Evolutionary conservation across 2,329 filamentous ascomycete genomes (phyloP).

Genomic region (Domatiomyces globalis): DNA sequence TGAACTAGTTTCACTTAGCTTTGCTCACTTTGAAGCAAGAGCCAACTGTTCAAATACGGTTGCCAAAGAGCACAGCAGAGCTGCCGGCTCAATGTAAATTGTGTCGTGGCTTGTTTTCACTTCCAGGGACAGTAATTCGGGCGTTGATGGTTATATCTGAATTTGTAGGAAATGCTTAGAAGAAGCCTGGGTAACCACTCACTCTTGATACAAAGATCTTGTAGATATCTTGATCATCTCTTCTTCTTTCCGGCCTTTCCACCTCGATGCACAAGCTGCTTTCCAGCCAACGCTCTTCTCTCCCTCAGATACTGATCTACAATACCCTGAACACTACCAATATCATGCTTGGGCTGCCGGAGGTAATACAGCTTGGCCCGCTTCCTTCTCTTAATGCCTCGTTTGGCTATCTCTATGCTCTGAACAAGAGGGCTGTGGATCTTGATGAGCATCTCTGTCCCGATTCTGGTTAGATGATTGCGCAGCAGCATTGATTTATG

Average conservation of each 20-base stretch:
- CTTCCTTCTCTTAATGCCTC: conserved; percentile 68
- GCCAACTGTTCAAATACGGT: too few species aligned
- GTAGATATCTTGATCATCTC: background rate
- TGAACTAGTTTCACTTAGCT: too few species aligned
- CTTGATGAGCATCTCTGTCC: conserved; percentile 97
- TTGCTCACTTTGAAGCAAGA: too few species aligned
- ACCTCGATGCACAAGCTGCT: conserved; percentile 1
- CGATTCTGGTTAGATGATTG: conserved; percentile 71
- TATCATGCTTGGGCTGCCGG: conserved; percentile 70
- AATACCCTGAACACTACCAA: conserved; percentile 69
- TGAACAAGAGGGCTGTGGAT: conserved; percentile 79
- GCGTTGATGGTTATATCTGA: background rate
- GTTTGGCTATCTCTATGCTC: conserved; percentile 86
- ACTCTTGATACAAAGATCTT: background rate
- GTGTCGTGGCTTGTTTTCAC: background rate
- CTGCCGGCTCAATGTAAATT: background rate
- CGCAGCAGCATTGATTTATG: conserved; percentile 80
- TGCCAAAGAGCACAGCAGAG: too few species aligned
- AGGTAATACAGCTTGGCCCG: conserved; percentile 83
- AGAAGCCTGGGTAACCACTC: background rate
- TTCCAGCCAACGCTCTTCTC: conserved; percentile 33
- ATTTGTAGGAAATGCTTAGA: background rate
- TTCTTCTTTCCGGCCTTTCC: background rate
- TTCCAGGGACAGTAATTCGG: background rate
- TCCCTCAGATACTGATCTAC: conserved; percentile 52